Percentiles rank a stretch among this genome's conserved stretches.
Conservation (phyloP, 2,329 filamentous ascomycete genomes). For the Curvularia spicifera region DNA sequence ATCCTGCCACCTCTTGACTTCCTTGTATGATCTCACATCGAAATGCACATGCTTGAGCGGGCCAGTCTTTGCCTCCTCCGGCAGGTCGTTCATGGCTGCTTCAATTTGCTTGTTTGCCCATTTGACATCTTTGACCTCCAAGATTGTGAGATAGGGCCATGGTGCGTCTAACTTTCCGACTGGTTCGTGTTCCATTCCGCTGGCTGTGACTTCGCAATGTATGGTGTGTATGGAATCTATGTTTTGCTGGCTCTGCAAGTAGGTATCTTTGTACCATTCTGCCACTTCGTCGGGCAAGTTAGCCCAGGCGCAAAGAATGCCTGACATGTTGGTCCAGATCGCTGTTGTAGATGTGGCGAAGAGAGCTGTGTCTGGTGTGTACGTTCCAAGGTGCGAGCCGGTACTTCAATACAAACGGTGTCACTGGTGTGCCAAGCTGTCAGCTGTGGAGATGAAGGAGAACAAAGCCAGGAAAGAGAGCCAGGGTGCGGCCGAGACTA, state of each 20-base stretch:
- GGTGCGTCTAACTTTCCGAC: constrained; percentile 25
- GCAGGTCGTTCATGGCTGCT: constrained; percentile 9
- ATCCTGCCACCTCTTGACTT: constrained; percentile 22
- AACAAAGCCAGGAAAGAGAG: neutral
- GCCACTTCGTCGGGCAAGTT: constrained; percentile 19
- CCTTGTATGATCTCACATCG: constrained; percentile 21
- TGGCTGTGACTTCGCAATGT: constrained; percentile 23
- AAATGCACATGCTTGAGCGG: constrained; percentile 17
- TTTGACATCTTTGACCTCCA: constrained; percentile 12
- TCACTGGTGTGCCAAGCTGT: constrained; percentile 4
- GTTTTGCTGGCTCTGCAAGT: constrained; percentile 13
- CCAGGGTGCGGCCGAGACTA: constrained; percentile 10
- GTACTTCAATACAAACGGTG: neutral
- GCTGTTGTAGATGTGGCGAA: neutral
- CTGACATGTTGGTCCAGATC: constrained; percentile 22
- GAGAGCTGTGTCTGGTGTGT: neutral
- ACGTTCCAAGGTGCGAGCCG: neutral
- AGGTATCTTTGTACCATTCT: constrained; percentile 27
- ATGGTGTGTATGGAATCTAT: constrained; percentile 17
- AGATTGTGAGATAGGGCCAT: constrained; percentile 22
- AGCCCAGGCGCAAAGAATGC: constrained; percentile 29
- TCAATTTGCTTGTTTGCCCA: constrained; percentile 9
- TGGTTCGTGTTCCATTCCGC: constrained; percentile 24
- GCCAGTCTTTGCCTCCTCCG: constrained; percentile 5
- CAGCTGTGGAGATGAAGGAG: neutral